Percentiles rank a stretch among this genome's conserved stretches.
Conservation (phyloP, 208 protist species). For the Leishmania lainsoni region DNA sequence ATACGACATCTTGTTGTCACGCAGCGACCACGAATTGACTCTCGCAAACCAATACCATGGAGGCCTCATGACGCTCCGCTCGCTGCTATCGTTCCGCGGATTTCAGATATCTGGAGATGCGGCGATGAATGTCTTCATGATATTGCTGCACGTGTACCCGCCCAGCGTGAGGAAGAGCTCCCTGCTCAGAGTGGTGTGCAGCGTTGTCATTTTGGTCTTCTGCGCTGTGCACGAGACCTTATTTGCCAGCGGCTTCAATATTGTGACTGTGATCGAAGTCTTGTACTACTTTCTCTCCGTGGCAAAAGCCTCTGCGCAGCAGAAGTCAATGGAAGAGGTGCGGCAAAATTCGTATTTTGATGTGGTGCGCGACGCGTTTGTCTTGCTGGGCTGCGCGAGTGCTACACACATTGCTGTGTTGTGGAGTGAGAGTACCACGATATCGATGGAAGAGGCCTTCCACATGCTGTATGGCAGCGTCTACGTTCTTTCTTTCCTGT, state of each 20-base stretch:
- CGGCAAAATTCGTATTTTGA: slow-evolving; percentile 70
- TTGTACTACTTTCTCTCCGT: slow-evolving; percentile 61
- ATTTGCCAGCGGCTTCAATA: slow-evolving; percentile 60
- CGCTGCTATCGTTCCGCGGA: slow-evolving; percentile 74
- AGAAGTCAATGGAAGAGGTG: slow-evolving; percentile 34
- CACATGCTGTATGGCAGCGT: slow-evolving; percentile 55
- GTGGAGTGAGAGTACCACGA: slow-evolving; percentile 1
- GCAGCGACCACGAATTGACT: slow-evolving; percentile 55
- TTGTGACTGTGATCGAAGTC: slow-evolving; percentile 58
- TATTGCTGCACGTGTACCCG: slow-evolving; percentile 23
- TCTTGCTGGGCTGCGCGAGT: slow-evolving; percentile 41
- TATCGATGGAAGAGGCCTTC: slow-evolving; percentile 46
- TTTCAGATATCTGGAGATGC: slow-evolving; percentile 72
- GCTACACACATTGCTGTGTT: slow-evolving; percentile 25
- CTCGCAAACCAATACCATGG: slow-evolving; percentile 73
- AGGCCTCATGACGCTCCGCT: slow-evolving; percentile 61
- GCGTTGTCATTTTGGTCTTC: slow-evolving; percentile 47
- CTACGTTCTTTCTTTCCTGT: slow-evolving; percentile 74
- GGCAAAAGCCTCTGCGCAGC: slow-evolving; percentile 46
- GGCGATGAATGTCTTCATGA: slow-evolving; percentile 56
- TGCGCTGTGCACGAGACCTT: slow-evolving; percentile 70
- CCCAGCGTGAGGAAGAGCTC: slow-evolving; percentile 11
- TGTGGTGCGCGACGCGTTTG: slow-evolving; percentile 45
- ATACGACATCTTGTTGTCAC: slow-evolving; percentile 74
- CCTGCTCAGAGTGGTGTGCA: slow-evolving; percentile 37